Percentiles rank a stretch among this genome's conserved stretches.
These are phyloP conservation scores for Medicago ruthenica DNA, from an alignment of 306 rosid species.

Conservation along the genomic window DNA sequence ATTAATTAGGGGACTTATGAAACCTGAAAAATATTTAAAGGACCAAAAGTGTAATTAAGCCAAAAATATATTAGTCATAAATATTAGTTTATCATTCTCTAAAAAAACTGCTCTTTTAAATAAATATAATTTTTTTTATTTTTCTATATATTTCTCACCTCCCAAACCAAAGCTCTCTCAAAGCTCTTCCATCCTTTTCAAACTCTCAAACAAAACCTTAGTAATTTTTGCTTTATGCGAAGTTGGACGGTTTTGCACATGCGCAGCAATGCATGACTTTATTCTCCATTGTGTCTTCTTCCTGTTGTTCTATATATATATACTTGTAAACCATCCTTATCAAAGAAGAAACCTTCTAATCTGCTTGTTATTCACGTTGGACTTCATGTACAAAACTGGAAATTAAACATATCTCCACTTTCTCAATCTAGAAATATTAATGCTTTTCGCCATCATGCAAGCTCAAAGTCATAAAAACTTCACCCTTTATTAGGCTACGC, in stretches of 20 bases:
- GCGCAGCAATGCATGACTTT: constrained; percentile 24
- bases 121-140: too few relatives aligned
- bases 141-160: too few relatives aligned
- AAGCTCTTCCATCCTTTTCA: too few relatives aligned
- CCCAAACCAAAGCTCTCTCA: too few relatives aligned
- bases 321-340: neutral
- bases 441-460: constrained; percentile 5
- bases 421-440: constrained; percentile 5
- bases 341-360: neutral
- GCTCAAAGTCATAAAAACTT: constrained; percentile 32
- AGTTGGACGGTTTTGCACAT: constrained; percentile 27
- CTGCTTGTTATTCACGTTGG: neutral
- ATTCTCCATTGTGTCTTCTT: constrained; percentile 13
- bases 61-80: too few relatives aligned
- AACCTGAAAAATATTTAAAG: too few relatives aligned
- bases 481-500: neutral
- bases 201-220: too few relatives aligned
- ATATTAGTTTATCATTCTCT: too few relatives aligned
- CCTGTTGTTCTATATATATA: neutral
- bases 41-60: too few relatives aligned
- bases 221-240: neutral
- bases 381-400: constrained; percentile 17
- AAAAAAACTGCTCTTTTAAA: too few relatives aligned
- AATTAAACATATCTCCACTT: neutral
- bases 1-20: too few relatives aligned